Conservation (phyloP, 768 basidiomycete species). For the Xerocomellus chrysenteron region DNA sequence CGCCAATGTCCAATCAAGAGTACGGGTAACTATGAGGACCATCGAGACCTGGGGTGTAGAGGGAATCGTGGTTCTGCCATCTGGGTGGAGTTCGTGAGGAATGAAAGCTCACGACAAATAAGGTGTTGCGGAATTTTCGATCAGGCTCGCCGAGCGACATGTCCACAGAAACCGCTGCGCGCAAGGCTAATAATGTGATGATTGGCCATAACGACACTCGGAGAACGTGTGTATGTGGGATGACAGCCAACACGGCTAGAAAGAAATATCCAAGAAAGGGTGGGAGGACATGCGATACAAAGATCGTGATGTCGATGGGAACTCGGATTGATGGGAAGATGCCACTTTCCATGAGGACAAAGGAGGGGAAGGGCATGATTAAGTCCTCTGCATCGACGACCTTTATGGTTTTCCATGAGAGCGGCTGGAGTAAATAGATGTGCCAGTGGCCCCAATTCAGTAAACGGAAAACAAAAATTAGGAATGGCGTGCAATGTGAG, state of each 20-base stretch:
- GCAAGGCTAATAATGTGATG: conserved; percentile 42
- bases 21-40: conserved; percentile 10
- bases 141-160: not conserved
- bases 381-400: too few relatives aligned
- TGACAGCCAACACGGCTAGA: conserved; percentile 49
- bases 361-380: not conserved
- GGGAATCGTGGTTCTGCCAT: not conserved
- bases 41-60: conserved; percentile 11
- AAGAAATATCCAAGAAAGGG: conserved; percentile 45
- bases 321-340: not conserved
- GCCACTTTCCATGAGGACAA: not conserved
- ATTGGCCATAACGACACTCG: conserved; percentile 49
- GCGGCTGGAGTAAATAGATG: too few relatives aligned
- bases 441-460: too few relatives aligned
- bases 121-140: not conserved
- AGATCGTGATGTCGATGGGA: conserved; percentile 33
- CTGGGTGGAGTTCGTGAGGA: not conserved
- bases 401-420: not conserved
- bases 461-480: too few relatives aligned
- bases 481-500: too few relatives aligned
- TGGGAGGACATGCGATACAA: conserved; percentile 40
- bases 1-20: not conserved
- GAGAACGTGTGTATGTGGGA: conserved; percentile 41
- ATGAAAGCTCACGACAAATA: not conserved
- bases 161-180: conserved; percentile 29